Conservation (phyloP, 441 rosid species). For the Daphne laureola region DNA sequence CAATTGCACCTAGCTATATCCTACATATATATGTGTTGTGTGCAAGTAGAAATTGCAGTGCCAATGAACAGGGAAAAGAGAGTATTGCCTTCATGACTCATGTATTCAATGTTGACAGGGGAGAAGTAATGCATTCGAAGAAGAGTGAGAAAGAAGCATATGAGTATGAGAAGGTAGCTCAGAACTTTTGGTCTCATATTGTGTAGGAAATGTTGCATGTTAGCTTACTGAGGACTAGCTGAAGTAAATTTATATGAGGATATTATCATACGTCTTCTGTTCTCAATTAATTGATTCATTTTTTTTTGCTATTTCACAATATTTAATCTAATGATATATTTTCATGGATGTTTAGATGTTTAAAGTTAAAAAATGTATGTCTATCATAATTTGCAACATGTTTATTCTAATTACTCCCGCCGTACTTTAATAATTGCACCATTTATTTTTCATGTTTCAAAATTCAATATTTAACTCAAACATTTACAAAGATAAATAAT, state of each 20-base stretch:
- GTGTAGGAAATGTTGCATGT: slow-evolving; percentile 11
- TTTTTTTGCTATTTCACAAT: too few relatives aligned
- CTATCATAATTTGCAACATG: too few relatives aligned
- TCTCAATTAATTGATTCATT: too few relatives aligned
- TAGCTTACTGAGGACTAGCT: slow-evolving; percentile 15
- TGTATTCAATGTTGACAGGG: slow-evolving; percentile 28
- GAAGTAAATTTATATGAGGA: slow-evolving; percentile 18
- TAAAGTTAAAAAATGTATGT: too few relatives aligned
- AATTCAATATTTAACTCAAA: too few relatives aligned
- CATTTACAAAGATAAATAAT: too few relatives aligned
- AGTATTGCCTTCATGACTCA: slow-evolving; percentile 38
- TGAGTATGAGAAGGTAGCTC: slow-evolving; percentile 29
- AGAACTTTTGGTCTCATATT: slow-evolving; percentile 34
- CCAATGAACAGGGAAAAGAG: neutral
- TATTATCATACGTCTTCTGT: neutral
- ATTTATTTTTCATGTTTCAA: too few relatives aligned
- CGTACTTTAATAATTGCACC: too few relatives aligned
- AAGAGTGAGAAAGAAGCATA: slow-evolving; percentile 32
- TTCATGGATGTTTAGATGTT: too few relatives aligned
- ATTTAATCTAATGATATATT: too few relatives aligned
- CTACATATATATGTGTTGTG: neutral
- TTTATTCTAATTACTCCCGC: too few relatives aligned
- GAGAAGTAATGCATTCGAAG: slow-evolving; percentile 18
- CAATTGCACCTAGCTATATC: too few relatives aligned
- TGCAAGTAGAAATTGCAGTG: neutral